Percentiles rank a stretch among this genome's conserved stretches.
Conservation (phyloP, 345 rosid species). For the Rhodomyrtus tomentosa region DNA sequence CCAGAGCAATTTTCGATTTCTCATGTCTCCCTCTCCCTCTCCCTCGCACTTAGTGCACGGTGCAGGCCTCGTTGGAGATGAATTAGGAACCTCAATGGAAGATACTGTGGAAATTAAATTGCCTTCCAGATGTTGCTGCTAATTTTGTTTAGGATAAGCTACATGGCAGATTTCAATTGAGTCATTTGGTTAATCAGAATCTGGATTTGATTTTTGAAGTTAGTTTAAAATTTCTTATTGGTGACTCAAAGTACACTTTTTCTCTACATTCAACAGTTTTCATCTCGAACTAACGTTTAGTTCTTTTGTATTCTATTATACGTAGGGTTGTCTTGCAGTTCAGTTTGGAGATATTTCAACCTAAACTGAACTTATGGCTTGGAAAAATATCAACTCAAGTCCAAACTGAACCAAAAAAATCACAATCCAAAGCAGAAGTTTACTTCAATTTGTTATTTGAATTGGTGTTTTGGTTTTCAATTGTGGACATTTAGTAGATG, state of each 20-base stretch:
- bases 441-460: background rate
- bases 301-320: background rate
- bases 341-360: background rate
- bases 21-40: background rate
- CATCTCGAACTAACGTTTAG: background rate
- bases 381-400: background rate
- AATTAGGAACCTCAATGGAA: background rate
- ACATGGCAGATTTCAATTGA: background rate
- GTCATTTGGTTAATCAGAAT: background rate
- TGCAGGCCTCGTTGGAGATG: background rate
- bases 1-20: background rate
- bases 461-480: background rate
- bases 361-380: background rate
- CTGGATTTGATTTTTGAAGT: background rate
- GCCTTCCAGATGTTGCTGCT: background rate
- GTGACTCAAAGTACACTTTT: background rate
- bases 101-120: background rate
- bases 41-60: background rate
- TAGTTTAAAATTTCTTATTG: background rate
- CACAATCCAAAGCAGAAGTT: background rate
- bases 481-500: background rate
- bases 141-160: background rate
- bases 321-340: background rate
- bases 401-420: background rate
- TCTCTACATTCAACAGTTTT: background rate